Evolutionary conservation across 768 basidiomycete genomes (phyloP), one percentile per base, ranked within the genome.

Genomic region (Rossbeevera mucosa): DNA sequence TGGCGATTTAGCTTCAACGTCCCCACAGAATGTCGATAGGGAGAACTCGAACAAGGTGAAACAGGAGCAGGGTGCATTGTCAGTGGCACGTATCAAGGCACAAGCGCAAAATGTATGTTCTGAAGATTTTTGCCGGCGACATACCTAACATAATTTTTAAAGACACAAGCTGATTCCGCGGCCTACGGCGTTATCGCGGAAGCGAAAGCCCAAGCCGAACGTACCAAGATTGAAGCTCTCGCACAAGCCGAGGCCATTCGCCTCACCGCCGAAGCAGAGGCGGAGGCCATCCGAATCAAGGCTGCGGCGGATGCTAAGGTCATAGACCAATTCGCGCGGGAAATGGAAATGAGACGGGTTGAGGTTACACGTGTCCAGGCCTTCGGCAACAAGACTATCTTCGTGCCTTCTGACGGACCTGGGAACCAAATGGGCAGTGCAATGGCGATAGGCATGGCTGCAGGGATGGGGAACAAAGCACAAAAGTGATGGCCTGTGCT

Each of bases 21-120:
- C 48, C 24, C 33, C 43, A 24, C 57, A 87, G 85, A 91, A 91
- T 55, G 88, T 91, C 47, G 88, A 91, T 68, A 73, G 89, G 50
- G 90, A 91, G 69, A 92, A 92, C 63, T 86, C 84, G 71, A 92
- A 91, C 71, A 85, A 86, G 65, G 84, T 91, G 61, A 91, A 91
- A 70, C 85, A 88, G 60, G 86, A 91, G 66, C 82, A 92, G 68
- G 90, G 89, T 59, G 76, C 84, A 14, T 76, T 91, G 45, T 73
- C 83, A 9, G 90, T 91, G 11, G 83, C 88, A 16, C 80, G 79
- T 41, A 88, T 91, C 72, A 87, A 83, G 61, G 87, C 86, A 1
- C 77, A 87, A 65, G 56, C 80, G 5, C 79, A 75, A 41, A 77
- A 77, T 51, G 78, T 79, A 56, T 44, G 72, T 65, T 16, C 12